Conservation (phyloP, 2,329 filamentous ascomycete genomes). For the Phoma sp. region DNA sequence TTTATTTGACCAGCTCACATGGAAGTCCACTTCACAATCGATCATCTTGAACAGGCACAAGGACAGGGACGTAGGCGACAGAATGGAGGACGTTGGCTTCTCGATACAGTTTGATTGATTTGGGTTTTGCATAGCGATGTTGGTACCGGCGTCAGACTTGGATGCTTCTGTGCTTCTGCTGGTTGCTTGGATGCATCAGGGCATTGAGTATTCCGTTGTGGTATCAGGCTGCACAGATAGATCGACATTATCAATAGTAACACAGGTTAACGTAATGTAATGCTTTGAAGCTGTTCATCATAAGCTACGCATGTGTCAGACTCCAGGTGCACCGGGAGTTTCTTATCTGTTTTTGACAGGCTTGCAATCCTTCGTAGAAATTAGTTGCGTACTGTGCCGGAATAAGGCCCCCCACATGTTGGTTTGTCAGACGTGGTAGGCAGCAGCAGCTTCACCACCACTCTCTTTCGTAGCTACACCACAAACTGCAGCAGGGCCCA, state of each 20-base stretch:
- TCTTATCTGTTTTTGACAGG: too few relatives aligned
- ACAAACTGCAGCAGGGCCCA: too few relatives aligned
- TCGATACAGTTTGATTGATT: constrained; percentile 5
- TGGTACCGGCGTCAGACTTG: constrained; percentile 8
- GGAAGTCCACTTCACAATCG: background rate
- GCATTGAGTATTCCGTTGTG: background rate
- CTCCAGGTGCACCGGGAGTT: too few relatives aligned
- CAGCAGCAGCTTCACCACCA: too few relatives aligned
- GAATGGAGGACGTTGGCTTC: background rate
- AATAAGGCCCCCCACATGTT: too few relatives aligned
- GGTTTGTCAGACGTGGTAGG: too few relatives aligned
- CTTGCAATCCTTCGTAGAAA: too few relatives aligned
- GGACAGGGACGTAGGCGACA: background rate
- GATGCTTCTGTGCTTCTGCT: constrained; percentile 7
- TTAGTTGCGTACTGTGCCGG: too few relatives aligned
- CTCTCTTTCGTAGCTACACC: too few relatives aligned
- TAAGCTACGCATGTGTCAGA: background rate
- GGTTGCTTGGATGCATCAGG: background rate
- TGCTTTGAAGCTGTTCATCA: background rate
- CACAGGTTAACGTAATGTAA: constrained; percentile 2
- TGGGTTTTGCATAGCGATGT: constrained; percentile 19
- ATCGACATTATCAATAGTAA: background rate
- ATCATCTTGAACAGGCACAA: background rate
- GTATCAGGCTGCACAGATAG: background rate
- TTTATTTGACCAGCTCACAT: background rate